Conservation (phyloP, 495 filamentous ascomycete species). For the Jackrogersella minutella region DNA sequence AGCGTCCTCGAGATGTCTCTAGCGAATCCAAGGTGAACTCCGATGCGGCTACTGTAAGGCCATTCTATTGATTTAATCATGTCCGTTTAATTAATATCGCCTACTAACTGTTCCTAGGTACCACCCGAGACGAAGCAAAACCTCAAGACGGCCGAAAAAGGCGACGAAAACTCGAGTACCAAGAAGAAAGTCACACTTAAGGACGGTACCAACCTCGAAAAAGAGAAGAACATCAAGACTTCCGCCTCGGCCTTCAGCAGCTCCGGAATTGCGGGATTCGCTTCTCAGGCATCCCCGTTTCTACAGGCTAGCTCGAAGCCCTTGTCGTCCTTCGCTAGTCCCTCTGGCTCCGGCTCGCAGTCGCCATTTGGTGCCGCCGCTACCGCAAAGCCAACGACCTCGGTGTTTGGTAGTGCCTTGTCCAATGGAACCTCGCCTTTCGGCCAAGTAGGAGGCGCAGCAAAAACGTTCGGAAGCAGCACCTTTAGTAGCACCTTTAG, state of each 20-base stretch:
- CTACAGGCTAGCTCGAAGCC: slow-evolving; percentile 42
- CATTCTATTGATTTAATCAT: not conserved
- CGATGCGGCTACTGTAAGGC: slow-evolving; percentile 18
- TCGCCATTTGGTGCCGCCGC: slow-evolving; percentile 29
- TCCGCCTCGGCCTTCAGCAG: slow-evolving; percentile 40
- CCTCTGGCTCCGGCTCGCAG: slow-evolving; percentile 31
- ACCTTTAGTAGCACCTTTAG: slow-evolving; percentile 54
- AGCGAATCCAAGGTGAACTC: slow-evolving; percentile 33
- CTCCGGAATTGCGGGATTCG: slow-evolving; percentile 43
- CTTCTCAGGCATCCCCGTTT: slow-evolving; percentile 43
- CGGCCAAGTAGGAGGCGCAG: slow-evolving; percentile 31
- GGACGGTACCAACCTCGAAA: not conserved
- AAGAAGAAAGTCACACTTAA: slow-evolving; percentile 5
- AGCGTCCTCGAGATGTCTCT: slow-evolving; percentile 57
- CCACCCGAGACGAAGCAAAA: too few relatives aligned
- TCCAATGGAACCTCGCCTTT: slow-evolving; percentile 36
- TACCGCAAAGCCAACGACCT: slow-evolving; percentile 14
- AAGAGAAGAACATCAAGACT: slow-evolving; percentile 24
- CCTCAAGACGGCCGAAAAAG: slow-evolving; percentile 4
- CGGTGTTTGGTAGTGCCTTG: slow-evolving; percentile 36
- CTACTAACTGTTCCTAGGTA: too few relatives aligned
- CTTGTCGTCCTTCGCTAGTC: slow-evolving; percentile 51
- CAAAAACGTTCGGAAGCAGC: slow-evolving; percentile 36
- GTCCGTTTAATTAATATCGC: too few relatives aligned
- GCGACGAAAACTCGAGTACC: too few relatives aligned